A percentile compares a stretch with the other conserved stretches of the same genome.
phyloP scores from a whole-genome alignment of 2,329 filamentous ascomycete genomes.

The Bisporella sp. region DNA sequence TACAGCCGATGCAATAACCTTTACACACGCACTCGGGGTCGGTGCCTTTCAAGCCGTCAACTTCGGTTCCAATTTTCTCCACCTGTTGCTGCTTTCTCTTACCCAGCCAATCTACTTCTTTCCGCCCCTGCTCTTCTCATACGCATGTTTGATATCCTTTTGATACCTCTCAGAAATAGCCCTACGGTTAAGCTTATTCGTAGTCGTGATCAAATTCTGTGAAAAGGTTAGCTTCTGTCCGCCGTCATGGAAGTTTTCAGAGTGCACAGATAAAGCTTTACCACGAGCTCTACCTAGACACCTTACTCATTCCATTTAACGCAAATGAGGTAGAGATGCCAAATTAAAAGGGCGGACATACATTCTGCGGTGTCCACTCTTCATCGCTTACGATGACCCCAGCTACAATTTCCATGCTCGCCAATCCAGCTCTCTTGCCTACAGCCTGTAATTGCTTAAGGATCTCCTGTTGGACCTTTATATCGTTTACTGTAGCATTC shows the following conservation, averaged over 20 bases:
- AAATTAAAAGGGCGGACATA: slow-evolving; percentile 40
- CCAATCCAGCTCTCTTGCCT: slow-evolving; percentile 59
- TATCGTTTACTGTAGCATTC: slow-evolving; percentile 33
- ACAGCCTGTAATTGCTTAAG: slow-evolving; percentile 59
- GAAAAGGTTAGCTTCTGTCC: slow-evolving; percentile 22
- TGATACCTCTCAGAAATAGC: slow-evolving; percentile 53
- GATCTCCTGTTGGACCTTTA: slow-evolving; percentile 53
- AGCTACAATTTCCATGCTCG: slow-evolving; percentile 63
- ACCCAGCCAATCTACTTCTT: too few relatives aligned
- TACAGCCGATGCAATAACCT: too few relatives aligned
- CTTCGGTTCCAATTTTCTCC: too few relatives aligned
- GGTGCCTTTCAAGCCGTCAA: too few relatives aligned
- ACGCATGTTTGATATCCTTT: slow-evolving; percentile 44
- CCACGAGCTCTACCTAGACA: too few relatives aligned
- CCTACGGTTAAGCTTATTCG: slow-evolving; percentile 63
- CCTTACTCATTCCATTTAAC: too few relatives aligned
- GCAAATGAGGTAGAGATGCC: too few relatives aligned
- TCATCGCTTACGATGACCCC: slow-evolving; percentile 74
- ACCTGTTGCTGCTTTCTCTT: too few relatives aligned
- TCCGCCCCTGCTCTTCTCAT: neutral
- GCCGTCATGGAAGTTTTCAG: neutral
- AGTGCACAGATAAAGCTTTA: too few relatives aligned
- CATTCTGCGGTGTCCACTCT: slow-evolving; percentile 78
- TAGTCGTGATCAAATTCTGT: slow-evolving; percentile 57
- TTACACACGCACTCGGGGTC: too few relatives aligned